These are phyloP conservation scores for Rhizoclosmatium globosum DNA, from an alignment of 192 early-diverging fungal species.

Conservation along the genomic window DNA sequence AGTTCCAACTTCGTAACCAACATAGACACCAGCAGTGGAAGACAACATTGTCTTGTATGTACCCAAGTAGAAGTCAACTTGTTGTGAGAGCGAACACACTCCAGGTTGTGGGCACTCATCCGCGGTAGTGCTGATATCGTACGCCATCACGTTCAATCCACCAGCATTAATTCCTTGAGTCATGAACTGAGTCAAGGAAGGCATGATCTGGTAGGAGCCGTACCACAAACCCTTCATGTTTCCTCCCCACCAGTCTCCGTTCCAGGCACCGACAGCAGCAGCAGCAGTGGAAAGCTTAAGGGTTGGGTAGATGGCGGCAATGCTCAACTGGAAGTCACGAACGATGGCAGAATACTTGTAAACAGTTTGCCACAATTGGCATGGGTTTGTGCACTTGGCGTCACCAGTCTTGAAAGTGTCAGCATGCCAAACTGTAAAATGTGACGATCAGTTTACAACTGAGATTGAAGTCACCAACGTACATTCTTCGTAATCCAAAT, in stretches of 20 bases:
- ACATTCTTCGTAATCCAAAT: slow-evolving; percentile 22
- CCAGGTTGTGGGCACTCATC: slow-evolving; percentile 20
- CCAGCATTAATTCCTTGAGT: slow-evolving; percentile 17
- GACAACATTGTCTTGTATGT: background rate
- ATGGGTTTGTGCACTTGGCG: slow-evolving; percentile 10
- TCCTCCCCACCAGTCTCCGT: slow-evolving; percentile 17
- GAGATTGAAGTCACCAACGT: background rate
- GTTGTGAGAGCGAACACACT: slow-evolving; percentile 10
- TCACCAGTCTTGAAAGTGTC: slow-evolving; percentile 28
- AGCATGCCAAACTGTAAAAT: slow-evolving; percentile 4
- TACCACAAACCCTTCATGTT: background rate
- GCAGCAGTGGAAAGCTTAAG: slow-evolving; percentile 28
- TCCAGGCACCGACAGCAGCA: slow-evolving; percentile 28
- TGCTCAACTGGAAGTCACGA: background rate
- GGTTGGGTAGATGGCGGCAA: slow-evolving; percentile 1
- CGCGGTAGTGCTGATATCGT: slow-evolving; percentile 6
- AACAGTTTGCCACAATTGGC: slow-evolving; percentile 2
- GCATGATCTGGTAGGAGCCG: background rate
- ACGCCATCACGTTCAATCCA: slow-evolving; percentile 25
- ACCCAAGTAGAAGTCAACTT: slow-evolving; percentile 31
- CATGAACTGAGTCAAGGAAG: slow-evolving; percentile 8
- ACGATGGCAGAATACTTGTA: slow-evolving; percentile 29
- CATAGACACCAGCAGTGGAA: slow-evolving; percentile 5
- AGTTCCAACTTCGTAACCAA: slow-evolving; percentile 29
- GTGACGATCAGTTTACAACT: background rate